A percentile compares a stretch with the other conserved stretches of the same genome.
Conservation (phyloP, 352 stramenopile species). For the Albugo laibachii region DNA sequence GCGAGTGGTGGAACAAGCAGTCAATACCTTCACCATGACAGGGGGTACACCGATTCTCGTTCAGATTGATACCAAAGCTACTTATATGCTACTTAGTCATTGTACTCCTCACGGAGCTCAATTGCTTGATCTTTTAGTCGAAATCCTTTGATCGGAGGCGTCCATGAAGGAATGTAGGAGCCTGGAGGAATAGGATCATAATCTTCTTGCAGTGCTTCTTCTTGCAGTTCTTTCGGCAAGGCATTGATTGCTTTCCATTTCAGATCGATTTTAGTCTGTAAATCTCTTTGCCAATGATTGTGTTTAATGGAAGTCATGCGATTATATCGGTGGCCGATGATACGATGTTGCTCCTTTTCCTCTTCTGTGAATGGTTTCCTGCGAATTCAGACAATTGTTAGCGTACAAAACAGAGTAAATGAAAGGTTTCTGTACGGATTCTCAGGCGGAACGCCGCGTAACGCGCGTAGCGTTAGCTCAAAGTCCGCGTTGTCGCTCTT, state of each 20-base stretch:
- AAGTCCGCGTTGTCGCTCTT: too few species aligned
- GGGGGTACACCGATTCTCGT: background rate
- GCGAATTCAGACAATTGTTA: background rate
- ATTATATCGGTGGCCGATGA: conserved; percentile 72
- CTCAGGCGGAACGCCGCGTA: too few species aligned
- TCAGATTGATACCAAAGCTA: conserved; percentile 1
- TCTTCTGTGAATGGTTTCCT: conserved; percentile 67
- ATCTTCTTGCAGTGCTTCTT: conserved; percentile 58
- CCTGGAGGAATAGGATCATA: conserved; percentile 31
- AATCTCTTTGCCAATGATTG: conserved; percentile 75
- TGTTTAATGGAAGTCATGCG: conserved; percentile 56
- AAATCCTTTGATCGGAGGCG: conserved; percentile 72
- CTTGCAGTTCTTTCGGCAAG: conserved; percentile 54
- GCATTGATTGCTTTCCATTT: conserved; percentile 83
- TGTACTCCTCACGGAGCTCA: conserved; percentile 19
- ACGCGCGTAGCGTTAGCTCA: too few species aligned
- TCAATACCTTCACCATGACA: conserved; percentile 5
- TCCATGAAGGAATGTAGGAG: conserved; percentile 68
- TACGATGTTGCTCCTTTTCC: conserved; percentile 50
- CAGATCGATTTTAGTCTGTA: conserved; percentile 84
- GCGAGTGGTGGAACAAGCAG: conserved; percentile 69
- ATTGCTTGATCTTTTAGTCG: conserved; percentile 10
- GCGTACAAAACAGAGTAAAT: too few species aligned
- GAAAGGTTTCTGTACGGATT: too few species aligned
- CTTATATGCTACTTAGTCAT: conserved; percentile 8